These are phyloP conservation scores for Symbiotaphrina buchneri DNA, from an alignment of 495 filamentous ascomycete genomes.

Conservation along the genomic window DNA sequence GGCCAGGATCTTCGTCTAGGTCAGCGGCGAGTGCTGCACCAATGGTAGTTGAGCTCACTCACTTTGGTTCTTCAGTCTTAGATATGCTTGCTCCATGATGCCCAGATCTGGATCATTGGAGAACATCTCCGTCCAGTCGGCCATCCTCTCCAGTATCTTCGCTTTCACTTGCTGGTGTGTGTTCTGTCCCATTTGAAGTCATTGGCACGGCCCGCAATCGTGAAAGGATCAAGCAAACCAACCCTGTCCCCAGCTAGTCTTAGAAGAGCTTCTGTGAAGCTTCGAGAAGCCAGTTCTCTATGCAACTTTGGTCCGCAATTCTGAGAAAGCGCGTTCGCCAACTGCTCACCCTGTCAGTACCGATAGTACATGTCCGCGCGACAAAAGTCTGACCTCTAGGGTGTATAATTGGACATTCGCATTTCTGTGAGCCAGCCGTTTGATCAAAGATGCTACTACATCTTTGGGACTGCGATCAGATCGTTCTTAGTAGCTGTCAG, in stretches of 20 bases:
- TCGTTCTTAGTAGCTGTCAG: no score
- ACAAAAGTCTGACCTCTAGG: conserved; percentile 42
- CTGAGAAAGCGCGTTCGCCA: conserved; percentile 84
- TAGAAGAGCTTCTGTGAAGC: conserved; percentile 87
- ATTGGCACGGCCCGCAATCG: neutral
- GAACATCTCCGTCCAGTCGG: conserved; percentile 93
- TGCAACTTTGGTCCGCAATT: conserved; percentile 88
- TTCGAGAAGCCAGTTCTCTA: conserved; percentile 77
- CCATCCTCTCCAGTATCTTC: conserved; percentile 92
- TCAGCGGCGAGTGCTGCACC: no score
- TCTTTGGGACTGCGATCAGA: conserved; percentile 62
- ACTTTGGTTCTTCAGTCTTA: conserved; percentile 65
- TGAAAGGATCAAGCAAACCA: conserved; percentile 6
- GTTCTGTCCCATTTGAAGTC: conserved; percentile 34
- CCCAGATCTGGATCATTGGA: conserved; percentile 73
- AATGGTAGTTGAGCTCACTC: conserved; percentile 8
- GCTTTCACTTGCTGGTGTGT: conserved; percentile 92
- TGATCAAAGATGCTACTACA: conserved; percentile 84
- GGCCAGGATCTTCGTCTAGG: conserved; percentile 45
- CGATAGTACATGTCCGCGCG: conserved; percentile 7
- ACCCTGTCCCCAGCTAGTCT: conserved; percentile 74
- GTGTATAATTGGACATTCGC: conserved; percentile 99
- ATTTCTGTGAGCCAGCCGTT: conserved; percentile 87
- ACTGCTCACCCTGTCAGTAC: conserved; percentile 17
- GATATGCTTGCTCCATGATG: conserved; percentile 93